Base-by-base conservation (phyloP, 805 yeast genomes). In the Zygosaccharomyces kombuchaensis region DNA sequence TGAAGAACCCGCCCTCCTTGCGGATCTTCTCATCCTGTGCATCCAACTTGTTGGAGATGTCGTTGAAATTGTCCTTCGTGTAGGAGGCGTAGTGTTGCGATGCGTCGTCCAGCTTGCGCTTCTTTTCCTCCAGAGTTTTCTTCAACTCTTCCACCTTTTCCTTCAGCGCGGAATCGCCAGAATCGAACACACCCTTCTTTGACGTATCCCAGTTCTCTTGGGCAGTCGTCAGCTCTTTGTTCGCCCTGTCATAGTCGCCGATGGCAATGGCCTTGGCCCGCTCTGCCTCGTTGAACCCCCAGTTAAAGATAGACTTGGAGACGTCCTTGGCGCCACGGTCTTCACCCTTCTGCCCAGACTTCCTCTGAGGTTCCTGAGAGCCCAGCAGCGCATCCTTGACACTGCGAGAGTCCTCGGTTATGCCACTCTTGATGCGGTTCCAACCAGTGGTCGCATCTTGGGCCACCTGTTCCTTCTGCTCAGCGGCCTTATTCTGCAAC, bases 201-300 rank as follows among this genome's bases (percentile, higher is more conserved):
- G 50, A 44, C 37, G 43, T 41, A 36, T 43, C 44, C 41, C 38
- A 50, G 38, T 40, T 36, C 10, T 54, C 55, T 36, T 47, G 19
- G 6, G 60, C 43, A 13, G 52, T 57, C 36, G 57, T 48, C 43
- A 51, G 59, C 26, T 54, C 57, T 47, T 59, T 57, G 47, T 59
- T 59, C 14, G 60, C 60, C 26, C 45, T 46, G 41, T 62, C 66
- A 44, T 48, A 60, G 41, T 62, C 60, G 6, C 58, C 55, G 19
- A 63, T 57, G 12, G 66, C 65, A 19, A 52, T 49, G 1, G 65
- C 66, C 37, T 55, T 60, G 9, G 57, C 55, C 16, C 50, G 51
- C 31, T 63, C 67, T 5, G 61, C 62, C 34, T 60, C 57, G 23
- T 51, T 54, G 47, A 59, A 60, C 22, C 63, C 62, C 55, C 56